Conservation (phyloP, 1,284 basidiomycete genomes). For the Pseudozyma sp. region DNA sequence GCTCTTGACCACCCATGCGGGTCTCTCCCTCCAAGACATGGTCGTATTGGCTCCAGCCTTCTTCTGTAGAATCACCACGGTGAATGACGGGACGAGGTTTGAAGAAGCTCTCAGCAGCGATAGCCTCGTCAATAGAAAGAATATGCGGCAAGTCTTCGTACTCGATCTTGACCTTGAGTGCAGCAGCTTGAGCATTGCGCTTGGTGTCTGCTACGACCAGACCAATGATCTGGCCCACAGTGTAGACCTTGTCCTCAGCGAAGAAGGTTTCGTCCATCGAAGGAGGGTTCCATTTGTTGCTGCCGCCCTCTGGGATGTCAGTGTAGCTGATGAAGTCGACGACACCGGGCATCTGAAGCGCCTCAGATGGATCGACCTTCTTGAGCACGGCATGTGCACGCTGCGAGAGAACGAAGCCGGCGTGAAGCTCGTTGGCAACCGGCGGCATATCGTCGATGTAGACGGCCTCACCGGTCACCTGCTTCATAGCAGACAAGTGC, state of each 20-base stretch:
- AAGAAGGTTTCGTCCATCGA: conserved; percentile 69
- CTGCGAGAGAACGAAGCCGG: conserved; percentile 66
- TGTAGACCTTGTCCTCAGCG: conserved; percentile 66
- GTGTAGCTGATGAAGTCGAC: conserved; percentile 62
- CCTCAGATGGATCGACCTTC: conserved; percentile 62
- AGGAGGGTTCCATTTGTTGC: conserved; percentile 68
- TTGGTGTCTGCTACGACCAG: conserved; percentile 68
- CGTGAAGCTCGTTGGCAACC: conserved; percentile 65
- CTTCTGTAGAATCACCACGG: conserved; percentile 52
- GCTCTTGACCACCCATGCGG: conserved; percentile 67
- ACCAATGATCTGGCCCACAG: conserved; percentile 68
- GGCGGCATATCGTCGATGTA: conserved; percentile 69
- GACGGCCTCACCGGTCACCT: conserved; percentile 69
- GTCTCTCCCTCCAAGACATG: conserved; percentile 64
- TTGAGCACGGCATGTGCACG: conserved; percentile 68
- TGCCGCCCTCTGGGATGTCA: conserved; percentile 65
- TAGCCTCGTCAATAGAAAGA: conserved; percentile 69
- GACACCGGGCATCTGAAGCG: conserved; percentile 67
- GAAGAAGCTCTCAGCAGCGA: conserved; percentile 58
- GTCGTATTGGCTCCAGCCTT: conserved; percentile 52
- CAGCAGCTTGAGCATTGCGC: conserved; percentile 68
- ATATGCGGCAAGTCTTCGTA: conserved; percentile 69
- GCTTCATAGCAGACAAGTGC: conserved; percentile 68
- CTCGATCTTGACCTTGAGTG: conserved; percentile 65
- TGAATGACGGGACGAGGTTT: conserved; percentile 54